phyloP scores from a whole-genome alignment of 306 rosid genomes.

The Lathyrus oleraceus region DNA sequence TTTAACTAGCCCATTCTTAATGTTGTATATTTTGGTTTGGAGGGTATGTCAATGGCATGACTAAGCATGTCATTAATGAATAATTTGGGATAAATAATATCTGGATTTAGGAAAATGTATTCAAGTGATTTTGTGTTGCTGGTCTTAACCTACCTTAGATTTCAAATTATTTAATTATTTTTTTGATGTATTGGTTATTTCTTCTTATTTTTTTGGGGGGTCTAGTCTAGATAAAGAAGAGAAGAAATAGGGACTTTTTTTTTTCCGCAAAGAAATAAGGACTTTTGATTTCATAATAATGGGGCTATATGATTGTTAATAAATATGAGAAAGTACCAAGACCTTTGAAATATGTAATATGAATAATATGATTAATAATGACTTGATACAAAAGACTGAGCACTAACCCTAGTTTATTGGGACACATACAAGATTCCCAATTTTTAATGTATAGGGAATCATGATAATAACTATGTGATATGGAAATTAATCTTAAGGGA shows the following conservation, averaged over 20 bases:
- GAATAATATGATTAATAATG: background rate
- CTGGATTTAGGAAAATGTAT: background rate
- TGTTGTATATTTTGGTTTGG: slow-evolving; percentile 5
- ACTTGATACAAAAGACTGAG: background rate
- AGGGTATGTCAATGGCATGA: slow-evolving; percentile 9
- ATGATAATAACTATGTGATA: background rate
- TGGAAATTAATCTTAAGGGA: background rate
- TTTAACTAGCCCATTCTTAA: slow-evolving; percentile 3
- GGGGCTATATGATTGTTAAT: background rate
- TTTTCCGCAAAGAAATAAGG: too few species aligned
- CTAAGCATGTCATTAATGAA: slow-evolving; percentile 8
- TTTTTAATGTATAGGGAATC: background rate
- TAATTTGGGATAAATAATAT: background rate
- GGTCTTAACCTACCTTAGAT: background rate
- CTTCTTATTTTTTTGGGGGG: background rate
- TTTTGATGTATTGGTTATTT: background rate
- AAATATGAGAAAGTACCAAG: background rate
- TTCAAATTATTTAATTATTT: background rate
- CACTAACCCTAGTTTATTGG: background rate
- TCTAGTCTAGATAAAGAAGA: background rate
- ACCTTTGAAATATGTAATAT: background rate
- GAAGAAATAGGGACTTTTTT: too few species aligned
- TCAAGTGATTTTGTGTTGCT: background rate
- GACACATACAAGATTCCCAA: background rate
- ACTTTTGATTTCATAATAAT: background rate